phyloP scores from a whole-genome alignment of 2,329 filamentous ascomycete species.

The Fusarium mexicanum region DNA sequence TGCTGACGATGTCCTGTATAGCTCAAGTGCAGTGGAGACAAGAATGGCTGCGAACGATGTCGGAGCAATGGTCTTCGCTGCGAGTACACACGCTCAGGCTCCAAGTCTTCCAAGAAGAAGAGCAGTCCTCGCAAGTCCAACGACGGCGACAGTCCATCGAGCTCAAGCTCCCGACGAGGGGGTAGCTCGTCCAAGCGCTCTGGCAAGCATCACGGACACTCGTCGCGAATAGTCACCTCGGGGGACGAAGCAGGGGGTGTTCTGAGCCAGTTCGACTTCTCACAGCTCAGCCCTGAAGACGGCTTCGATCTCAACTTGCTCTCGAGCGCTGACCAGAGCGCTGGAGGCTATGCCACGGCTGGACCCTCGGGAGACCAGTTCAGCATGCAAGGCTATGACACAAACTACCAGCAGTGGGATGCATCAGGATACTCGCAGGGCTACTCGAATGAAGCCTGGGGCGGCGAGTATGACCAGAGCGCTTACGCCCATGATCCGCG shows the following conservation, averaged over 20 bases:
- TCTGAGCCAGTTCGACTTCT: conserved; percentile 44
- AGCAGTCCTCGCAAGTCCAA: conserved; percentile 33
- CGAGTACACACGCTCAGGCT: conserved; percentile 49
- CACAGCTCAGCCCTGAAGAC: conserved; percentile 44
- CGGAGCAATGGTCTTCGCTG: conserved; percentile 44
- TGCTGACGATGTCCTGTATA: conserved; percentile 31
- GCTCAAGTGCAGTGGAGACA: conserved; percentile 53
- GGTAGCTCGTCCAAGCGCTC: conserved; percentile 38
- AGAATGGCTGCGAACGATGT: conserved; percentile 51
- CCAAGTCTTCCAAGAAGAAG: conserved; percentile 47
- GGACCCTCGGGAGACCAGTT: conserved; percentile 33
- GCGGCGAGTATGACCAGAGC: conserved; percentile 33
- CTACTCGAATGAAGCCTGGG: conserved; percentile 30
- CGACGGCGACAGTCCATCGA: conserved; percentile 33
- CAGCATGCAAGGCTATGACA: conserved; percentile 19
- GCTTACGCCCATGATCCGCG: conserved; percentile 37
- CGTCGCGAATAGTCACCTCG: conserved; percentile 26
- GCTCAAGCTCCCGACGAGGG: conserved; percentile 32
- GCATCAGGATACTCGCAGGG: conserved; percentile 28
- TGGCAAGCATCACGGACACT: conserved; percentile 31
- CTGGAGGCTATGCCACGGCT: conserved; percentile 39
- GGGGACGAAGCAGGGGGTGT: conserved; percentile 36
- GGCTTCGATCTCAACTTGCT: conserved; percentile 44
- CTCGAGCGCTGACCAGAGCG: conserved; percentile 32
- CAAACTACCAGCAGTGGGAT: conserved; percentile 33